Evolutionary conservation across 2,329 filamentous ascomycete genomes (phyloP), one percentile per base, ranked within the genome.

Genomic region (Pyrenophora teres): DNA sequence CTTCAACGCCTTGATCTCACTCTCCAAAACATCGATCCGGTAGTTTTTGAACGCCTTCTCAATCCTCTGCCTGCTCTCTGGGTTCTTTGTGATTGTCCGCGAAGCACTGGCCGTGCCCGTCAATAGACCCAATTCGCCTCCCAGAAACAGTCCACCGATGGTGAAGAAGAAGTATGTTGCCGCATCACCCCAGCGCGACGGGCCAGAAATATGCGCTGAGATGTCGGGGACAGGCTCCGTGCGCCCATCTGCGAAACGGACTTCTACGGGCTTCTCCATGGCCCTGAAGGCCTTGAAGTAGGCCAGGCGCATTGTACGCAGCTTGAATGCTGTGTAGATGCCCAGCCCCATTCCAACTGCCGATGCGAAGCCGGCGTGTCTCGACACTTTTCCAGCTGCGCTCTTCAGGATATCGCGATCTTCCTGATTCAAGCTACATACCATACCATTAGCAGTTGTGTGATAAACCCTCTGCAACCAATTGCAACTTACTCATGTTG

Each of bases 121-220:
- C 50, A 87, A 57, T 40, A 88, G 72, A 0, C 86, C 86, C 10
- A 80, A 71, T 72, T 89, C 86, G 6, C 86, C 86, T 6, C 85
- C 85, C 5, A 89, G 57, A 54, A 89, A 84, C 4, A 87, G 66
- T 0, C 86, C 85, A 12, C 84, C 85, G 0, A 81, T 65, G 0
- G 81, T 80, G 40, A 87, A 85, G 64, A 88, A 81, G 54, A 82
- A 80, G 63, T 86, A 87, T 0, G 86, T 83, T 3, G 83, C 81
- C 23, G 84, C 66, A 56, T 89, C 86, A 12, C 85, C 85, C 41
- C 82, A 64, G 0, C 76, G 76, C 2, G 81, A 83, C 0, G 86
- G 86, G 38, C 52, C 52, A 4, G 80, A 78, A 35, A 88, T 59
- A 32, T 83, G 63, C 0, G 78, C 78, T 0, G 82, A 83, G 31